These are phyloP conservation scores for Apiotrichum porosum DNA, from an alignment of 1,284 basidiomycete species.

Conservation along the genomic window DNA sequence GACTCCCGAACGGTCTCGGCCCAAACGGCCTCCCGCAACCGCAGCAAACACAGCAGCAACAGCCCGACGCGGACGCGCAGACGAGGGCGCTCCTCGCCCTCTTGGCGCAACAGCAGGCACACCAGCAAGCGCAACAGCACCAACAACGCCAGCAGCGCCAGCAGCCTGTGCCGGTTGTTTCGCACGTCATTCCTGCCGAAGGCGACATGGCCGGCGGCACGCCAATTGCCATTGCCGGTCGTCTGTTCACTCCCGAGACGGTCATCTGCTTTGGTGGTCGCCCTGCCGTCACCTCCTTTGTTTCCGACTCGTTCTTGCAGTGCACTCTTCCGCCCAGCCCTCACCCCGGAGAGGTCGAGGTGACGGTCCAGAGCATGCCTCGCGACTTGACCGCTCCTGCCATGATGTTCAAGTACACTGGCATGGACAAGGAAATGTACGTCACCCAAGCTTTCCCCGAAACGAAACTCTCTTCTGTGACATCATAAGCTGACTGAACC, in stretches of 20 bases:
- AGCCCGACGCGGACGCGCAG: constrained; percentile 14
- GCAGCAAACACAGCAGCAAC: constrained; percentile 5
- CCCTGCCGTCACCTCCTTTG: constrained; percentile 76
- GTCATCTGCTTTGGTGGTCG: constrained; percentile 83
- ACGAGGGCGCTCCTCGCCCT: constrained; percentile 16
- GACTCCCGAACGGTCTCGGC: no score
- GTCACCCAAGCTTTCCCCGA: constrained; percentile 4
- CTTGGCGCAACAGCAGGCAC: constrained; percentile 8
- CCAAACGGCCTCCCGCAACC: constrained; percentile 2
- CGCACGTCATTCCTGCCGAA: constrained; percentile 73
- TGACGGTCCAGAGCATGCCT: constrained; percentile 63
- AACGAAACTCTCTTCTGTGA: background rate
- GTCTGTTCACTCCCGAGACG: constrained; percentile 64
- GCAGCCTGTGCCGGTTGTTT: constrained; percentile 44
- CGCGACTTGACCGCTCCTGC: constrained; percentile 19
- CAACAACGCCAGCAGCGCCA: constrained; percentile 2
- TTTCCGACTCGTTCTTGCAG: constrained; percentile 90
- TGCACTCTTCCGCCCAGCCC: constrained; percentile 83
- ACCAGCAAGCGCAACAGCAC: constrained; percentile 7
- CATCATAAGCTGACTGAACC: constrained; percentile 5
- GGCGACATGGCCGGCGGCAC: constrained; percentile 91
- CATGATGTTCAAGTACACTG: constrained; percentile 38
- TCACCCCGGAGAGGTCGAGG: constrained; percentile 79
- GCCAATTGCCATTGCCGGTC: constrained; percentile 88
- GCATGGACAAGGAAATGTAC: constrained; percentile 41